Conservation (phyloP, 2,329 filamentous ascomycete genomes). For the Aspergillus texensis region DNA sequence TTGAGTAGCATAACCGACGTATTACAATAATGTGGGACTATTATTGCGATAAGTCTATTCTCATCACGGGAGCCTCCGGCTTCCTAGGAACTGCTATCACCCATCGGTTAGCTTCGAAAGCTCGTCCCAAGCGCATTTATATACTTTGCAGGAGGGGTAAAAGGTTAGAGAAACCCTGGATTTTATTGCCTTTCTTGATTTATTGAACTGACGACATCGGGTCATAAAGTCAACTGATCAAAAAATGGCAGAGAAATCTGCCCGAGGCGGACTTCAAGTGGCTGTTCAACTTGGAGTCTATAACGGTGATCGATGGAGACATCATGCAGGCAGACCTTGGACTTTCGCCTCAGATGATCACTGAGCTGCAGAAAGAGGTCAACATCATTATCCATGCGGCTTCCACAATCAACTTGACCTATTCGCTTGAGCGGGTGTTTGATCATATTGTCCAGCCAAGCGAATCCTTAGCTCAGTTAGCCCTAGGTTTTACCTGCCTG, state of each 20-base stretch:
- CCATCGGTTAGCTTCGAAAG: conserved; percentile 23
- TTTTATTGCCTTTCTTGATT: neutral
- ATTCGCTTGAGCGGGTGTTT: neutral
- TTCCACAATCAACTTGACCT: conserved; percentile 13
- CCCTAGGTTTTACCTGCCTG: conserved; percentile 2
- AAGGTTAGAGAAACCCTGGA: conserved; percentile 5
- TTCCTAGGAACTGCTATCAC: conserved; percentile 27
- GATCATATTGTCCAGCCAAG: conserved; percentile 11
- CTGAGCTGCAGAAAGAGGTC: neutral
- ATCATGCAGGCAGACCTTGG: conserved; percentile 14
- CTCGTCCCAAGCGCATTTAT: conserved; percentile 12
- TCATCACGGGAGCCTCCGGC: conserved; percentile 27
- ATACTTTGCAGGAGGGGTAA: conserved; percentile 16
- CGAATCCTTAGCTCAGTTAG: conserved; percentile 7
- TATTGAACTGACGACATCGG: neutral
- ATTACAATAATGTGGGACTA: conserved; percentile 25
- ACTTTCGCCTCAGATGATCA: too few relatives aligned
- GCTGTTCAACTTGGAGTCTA: neutral
- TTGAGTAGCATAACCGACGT: neutral
- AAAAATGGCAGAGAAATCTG: neutral
- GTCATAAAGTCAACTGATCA: neutral
- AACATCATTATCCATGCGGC: conserved; percentile 21
- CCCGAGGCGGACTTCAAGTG: neutral
- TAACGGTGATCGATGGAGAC: conserved; percentile 18
- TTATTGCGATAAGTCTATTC: conserved; percentile 25